Conservation (phyloP, 2,329 filamentous ascomycete species). For the Mycosphaerella arachidis region DNA sequence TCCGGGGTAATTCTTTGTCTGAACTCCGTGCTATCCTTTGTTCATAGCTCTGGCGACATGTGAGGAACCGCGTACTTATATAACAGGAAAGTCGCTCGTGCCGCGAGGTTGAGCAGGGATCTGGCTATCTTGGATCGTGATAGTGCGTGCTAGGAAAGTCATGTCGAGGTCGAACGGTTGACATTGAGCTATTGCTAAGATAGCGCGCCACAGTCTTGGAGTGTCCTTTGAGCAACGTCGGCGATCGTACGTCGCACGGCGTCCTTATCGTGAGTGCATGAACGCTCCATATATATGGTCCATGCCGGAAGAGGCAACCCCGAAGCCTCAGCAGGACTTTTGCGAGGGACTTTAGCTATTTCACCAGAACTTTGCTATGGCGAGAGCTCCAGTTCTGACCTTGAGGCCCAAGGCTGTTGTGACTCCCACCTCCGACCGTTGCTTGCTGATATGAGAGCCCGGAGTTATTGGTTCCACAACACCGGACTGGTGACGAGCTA, state of each 20-base stretch:
- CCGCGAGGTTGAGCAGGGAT: background rate
- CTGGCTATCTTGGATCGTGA: background rate
- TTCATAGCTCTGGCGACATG: background rate
- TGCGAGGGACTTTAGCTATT: background rate
- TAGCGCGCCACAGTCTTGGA: background rate
- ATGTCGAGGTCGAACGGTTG: background rate
- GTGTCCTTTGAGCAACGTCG: background rate
- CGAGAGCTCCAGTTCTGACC: background rate
- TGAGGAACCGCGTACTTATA: background rate
- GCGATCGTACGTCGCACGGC: background rate
- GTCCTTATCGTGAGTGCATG: background rate
- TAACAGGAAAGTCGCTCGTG: background rate
- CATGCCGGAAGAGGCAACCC: background rate
- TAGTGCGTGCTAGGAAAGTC: background rate
- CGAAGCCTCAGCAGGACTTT: background rate
- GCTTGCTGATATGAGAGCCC: too few relatives aligned
- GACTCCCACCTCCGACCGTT: too few relatives aligned
- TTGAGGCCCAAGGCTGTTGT: background rate
- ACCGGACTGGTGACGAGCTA: too few relatives aligned
- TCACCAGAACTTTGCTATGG: background rate
- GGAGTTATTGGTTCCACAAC: too few relatives aligned
- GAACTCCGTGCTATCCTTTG: background rate
- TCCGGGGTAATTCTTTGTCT: background rate
- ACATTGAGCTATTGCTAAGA: background rate
- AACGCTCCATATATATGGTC: background rate